Percentiles rank a stretch among this genome's conserved stretches.
phyloP scores from a whole-genome alignment of 2,329 filamentous ascomycete genomes.

The Colletotrichum theobromicola region DNA sequence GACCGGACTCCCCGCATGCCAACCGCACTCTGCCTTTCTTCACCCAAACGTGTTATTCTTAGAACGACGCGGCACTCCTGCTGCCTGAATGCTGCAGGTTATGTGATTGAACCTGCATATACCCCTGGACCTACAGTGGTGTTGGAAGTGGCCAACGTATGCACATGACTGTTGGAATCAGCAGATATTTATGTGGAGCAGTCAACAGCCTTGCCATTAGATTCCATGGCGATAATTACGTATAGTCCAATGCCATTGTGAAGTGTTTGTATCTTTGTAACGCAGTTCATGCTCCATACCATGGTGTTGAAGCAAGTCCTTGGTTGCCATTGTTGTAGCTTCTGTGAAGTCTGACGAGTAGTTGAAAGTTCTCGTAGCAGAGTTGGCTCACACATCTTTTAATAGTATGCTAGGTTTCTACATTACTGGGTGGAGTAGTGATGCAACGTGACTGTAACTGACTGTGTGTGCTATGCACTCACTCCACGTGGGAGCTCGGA shows the following conservation, averaged over 20 bases:
- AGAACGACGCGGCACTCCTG: not conserved
- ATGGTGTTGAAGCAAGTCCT: not conserved
- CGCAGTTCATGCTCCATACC: not conserved
- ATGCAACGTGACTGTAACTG: not conserved
- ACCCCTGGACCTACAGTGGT: not conserved
- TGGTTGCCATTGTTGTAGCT: not conserved
- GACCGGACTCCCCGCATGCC: too few relatives aligned
- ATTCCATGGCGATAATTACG: not conserved
- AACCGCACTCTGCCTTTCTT: not conserved
- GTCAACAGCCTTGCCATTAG: not conserved
- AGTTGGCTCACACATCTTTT: not conserved
- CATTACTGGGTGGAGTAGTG: not conserved
- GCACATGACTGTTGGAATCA: not conserved
- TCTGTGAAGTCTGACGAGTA: not conserved
- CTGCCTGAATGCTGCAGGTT: not conserved
- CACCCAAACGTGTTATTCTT: not conserved
- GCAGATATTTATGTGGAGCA: not conserved
- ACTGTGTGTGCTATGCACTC: not conserved
- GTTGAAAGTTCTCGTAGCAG: not conserved
- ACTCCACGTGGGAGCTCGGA: not conserved
- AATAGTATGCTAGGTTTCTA: not conserved
- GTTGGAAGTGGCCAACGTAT: not conserved
- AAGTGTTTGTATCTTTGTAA: not conserved
- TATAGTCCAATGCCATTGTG: not conserved
- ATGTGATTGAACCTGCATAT: not conserved